Evolutionary conservation across 495 filamentous ascomycete species (phyloP).

Genomic region (Neurospora intermedia): DNA sequence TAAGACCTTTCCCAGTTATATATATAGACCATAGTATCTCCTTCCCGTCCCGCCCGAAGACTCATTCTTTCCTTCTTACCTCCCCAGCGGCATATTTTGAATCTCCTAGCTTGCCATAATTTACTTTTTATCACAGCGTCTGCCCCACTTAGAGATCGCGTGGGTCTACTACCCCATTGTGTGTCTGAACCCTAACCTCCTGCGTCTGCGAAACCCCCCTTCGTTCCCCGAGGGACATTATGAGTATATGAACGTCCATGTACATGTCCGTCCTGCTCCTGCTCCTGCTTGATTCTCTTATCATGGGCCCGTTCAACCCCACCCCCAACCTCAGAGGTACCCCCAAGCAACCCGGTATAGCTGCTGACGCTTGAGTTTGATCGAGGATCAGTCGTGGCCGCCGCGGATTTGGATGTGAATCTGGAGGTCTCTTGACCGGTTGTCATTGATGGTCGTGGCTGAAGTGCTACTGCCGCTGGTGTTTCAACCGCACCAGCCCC

Average conservation of each 20-base stretch:
- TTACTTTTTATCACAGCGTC: not conserved
- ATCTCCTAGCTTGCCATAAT: not conserved
- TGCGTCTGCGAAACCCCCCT: conserved; percentile 8
- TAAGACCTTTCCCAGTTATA: not conserved
- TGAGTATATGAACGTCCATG: not conserved
- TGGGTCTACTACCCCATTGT: not conserved
- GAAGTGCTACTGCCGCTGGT: not conserved
- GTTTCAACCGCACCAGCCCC: not conserved
- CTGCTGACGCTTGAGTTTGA: not conserved
- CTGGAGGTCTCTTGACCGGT: not conserved
- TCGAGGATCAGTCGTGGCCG: not conserved
- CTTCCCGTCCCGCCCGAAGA: not conserved
- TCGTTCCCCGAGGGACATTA: not conserved
- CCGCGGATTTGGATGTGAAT: not conserved
- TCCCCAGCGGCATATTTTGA: not conserved
- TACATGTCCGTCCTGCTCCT: not conserved
- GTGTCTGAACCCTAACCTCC: conserved; percentile 8
- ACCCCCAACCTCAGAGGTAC: not conserved
- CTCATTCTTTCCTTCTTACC: not conserved
- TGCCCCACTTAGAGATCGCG: not conserved
- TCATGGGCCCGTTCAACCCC: not conserved
- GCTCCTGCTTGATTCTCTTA: not conserved
- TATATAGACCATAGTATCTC: not conserved
- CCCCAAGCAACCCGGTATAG: not conserved
- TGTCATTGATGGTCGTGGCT: not conserved